Percentiles rank a stretch among this genome's conserved stretches.
phyloP scores from a whole-genome alignment of 495 filamentous ascomycete genomes.

The Pyrenula massariospora region DNA sequence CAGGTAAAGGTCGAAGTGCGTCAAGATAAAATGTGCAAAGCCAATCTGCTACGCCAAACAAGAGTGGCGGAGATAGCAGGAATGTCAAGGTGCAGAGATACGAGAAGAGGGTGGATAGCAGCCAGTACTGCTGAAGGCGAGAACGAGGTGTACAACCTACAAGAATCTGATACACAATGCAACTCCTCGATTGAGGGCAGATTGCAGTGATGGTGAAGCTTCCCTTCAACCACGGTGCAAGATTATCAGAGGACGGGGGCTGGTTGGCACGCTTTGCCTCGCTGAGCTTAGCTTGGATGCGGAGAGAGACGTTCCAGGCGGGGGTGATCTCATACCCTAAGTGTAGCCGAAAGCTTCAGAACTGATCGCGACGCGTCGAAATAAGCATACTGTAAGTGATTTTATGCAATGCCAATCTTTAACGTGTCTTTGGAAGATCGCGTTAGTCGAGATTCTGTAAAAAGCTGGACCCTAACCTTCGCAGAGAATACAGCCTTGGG shows the following conservation, averaged over 20 bases:
- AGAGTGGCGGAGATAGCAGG: not conserved
- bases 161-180: not conserved
- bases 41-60: not conserved
- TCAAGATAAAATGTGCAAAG: not conserved
- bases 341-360: not conserved
- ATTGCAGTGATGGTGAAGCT: not conserved
- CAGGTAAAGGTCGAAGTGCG: constrained; percentile 28
- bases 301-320: not conserved
- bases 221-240: not conserved
- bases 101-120: not conserved
- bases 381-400: too few relatives aligned
- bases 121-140: not conserved
- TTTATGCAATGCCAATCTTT: too few relatives aligned
- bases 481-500: too few relatives aligned
- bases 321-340: not conserved
- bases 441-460: too few relatives aligned
- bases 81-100: not conserved
- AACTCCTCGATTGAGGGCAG: not conserved
- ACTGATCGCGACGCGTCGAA: too few relatives aligned
- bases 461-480: too few relatives aligned
- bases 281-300: not conserved
- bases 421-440: too few relatives aligned
- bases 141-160: constrained; percentile 1
- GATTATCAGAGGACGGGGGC: not conserved
- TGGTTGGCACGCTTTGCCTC: not conserved